Base-by-base conservation (phyloP, 1,284 basidiomycete species). In the Phellopilus nigrolimitatus region DNA sequence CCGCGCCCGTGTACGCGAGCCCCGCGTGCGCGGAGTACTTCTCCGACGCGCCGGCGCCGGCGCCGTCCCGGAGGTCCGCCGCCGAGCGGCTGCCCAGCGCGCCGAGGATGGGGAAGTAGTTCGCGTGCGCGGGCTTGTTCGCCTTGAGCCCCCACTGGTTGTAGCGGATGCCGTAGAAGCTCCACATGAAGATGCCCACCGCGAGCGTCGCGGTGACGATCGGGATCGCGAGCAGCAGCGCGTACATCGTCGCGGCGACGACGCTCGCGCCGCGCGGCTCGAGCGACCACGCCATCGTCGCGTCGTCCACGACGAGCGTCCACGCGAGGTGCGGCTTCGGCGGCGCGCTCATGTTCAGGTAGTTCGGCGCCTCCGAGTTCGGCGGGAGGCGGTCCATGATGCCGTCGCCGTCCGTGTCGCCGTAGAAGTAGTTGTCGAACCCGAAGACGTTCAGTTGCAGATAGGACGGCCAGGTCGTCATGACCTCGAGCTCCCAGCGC, bases 161-260 rank as follows among this genome's bases (percentile, higher is more conserved):
- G 73, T 92, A 85, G 66, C 81, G 91, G 73, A 95, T 95, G 19
- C 90, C 89, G 64, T 95, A 95, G 78, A 95, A 95, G 9, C 88
- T 86, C 84, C 88, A 92, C 80, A 92, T 89, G 79, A 95, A 95
- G 68, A 91, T 69, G 49, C 84, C 66, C 30, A 91, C 90, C 3
- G 92, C 90, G 48, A 89, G 72, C 12, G 81, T 76, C 56, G 82
- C 92, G 17, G 92, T 94, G 66, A 94, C 78, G 57, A 93, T 68
- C 5, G 92, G 92, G 56, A 95, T 90, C 33, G 80, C 64, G 37
- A 89, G 72, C 40, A 95, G 74, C 27, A 95, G 76, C 1, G 83
- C 89, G 64, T 88, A 95, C 76, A 91, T 87, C 68, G 87, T 81
- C 28, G 86, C 90, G 25, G 84, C 91, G 28, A 93, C 78, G 13